phyloP scores from a whole-genome alignment of 2,329 filamentous ascomycete genomes.

The Rhinocladiella mackenziei region DNA sequence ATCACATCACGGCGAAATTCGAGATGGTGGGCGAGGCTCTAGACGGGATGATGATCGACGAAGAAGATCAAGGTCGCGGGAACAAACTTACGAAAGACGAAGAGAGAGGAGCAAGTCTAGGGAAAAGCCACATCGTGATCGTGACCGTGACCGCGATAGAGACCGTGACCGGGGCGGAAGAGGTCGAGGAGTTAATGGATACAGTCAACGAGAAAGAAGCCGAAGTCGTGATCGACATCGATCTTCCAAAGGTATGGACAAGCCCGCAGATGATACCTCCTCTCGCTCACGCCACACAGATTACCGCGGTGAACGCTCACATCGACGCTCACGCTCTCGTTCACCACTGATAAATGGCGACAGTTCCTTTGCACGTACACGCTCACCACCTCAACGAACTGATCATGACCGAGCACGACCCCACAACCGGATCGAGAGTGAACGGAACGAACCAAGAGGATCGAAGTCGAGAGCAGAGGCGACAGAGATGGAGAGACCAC shows the following conservation, averaged over 20 bases:
- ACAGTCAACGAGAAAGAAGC: constrained; percentile 37
- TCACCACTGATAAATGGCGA: constrained; percentile 37
- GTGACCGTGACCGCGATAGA: constrained; percentile 30
- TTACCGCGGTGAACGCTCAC: constrained; percentile 31
- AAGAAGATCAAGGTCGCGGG: constrained; percentile 24
- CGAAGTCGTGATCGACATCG: constrained; percentile 33
- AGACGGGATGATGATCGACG: constrained; percentile 23
- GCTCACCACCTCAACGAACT: constrained; percentile 34
- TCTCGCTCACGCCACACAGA: constrained; percentile 11
- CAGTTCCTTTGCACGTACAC: constrained; percentile 36
- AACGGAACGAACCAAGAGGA: constrained; percentile 31
- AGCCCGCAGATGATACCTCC: constrained; percentile 3
- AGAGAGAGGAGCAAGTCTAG: constrained; percentile 44
- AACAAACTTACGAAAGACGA: constrained; percentile 35
- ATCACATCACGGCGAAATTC: constrained; percentile 21
- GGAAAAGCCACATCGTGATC: constrained; percentile 33
- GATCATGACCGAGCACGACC: constrained; percentile 18
- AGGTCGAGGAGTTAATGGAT: constrained; percentile 39
- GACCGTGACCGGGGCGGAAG: constrained; percentile 35
- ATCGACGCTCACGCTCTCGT: constrained; percentile 31
- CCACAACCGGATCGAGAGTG: constrained; percentile 33
- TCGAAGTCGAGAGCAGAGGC: constrained; percentile 30
- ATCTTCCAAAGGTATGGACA: constrained; percentile 39
- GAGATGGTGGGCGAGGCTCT: constrained; percentile 14
- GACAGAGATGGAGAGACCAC: constrained; percentile 24